Conservation (phyloP, 2,329 filamentous ascomycete genomes). For the Aureobasidium sp. region DNA sequence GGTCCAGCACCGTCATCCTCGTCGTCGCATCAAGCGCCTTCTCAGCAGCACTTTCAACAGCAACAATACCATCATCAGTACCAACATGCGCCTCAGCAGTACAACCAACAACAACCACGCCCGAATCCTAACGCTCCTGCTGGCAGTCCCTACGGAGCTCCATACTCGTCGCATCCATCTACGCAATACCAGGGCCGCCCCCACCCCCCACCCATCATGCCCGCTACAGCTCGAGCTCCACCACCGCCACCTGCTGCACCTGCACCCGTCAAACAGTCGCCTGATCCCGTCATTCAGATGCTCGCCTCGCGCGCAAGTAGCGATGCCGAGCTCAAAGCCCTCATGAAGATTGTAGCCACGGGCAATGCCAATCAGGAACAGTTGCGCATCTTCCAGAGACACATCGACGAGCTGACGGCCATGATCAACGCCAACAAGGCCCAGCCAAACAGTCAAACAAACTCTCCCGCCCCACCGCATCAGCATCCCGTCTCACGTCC, state of each 20-base stretch:
- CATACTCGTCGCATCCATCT: not conserved
- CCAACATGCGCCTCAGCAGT: constrained; percentile 6
- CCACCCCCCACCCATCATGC: constrained; percentile 23
- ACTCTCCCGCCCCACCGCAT: constrained; percentile 14
- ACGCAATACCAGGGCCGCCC: constrained; percentile 1
- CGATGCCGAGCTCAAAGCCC: constrained; percentile 63
- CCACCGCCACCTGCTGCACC: constrained; percentile 17
- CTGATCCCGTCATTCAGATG: constrained; percentile 75
- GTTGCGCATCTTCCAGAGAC: constrained; percentile 67
- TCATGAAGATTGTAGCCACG: constrained; percentile 78
- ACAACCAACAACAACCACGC: constrained; percentile 18
- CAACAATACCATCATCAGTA: constrained; percentile 1
- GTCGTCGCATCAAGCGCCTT: not conserved
- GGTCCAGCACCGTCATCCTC: constrained; percentile 16
- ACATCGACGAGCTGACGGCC: constrained; percentile 71
- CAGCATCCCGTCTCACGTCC: not conserved
- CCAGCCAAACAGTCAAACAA: constrained; percentile 16
- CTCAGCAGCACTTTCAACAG: constrained; percentile 13
- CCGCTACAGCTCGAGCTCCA: constrained; percentile 19
- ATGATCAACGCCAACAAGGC: constrained; percentile 38
- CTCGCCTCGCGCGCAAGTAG: constrained; percentile 68
- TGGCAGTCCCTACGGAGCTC: constrained; percentile 5
- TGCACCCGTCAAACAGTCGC: constrained; percentile 24
- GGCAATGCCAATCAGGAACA: constrained; percentile 66
- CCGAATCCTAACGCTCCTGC: constrained; percentile 23